A percentile compares a stretch with the other conserved stretches of the same genome.
Conservation (phyloP, 2,329 filamentous ascomycete genomes). For the Cladophialophora yegresii region DNA sequence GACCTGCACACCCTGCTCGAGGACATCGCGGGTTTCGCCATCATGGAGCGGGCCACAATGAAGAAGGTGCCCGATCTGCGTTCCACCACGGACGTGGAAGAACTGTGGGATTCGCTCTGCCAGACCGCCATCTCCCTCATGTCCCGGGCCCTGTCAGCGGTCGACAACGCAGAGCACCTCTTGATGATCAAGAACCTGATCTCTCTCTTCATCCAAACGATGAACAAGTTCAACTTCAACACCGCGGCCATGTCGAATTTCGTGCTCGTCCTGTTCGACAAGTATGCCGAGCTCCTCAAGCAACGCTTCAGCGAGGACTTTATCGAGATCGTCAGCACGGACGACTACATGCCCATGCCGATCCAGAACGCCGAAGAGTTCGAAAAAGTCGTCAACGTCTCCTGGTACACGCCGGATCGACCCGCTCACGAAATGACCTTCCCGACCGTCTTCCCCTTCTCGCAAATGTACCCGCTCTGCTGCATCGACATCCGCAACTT, state of each 20-base stretch:
- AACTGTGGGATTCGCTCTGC: slow-evolving; percentile 98
- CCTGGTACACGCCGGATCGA: slow-evolving; percentile 90
- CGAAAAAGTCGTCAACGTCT: slow-evolving; percentile 92
- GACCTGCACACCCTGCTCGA: slow-evolving; percentile 89
- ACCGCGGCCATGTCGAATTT: slow-evolving; percentile 80
- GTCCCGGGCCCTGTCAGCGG: slow-evolving; percentile 71
- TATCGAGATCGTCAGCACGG: slow-evolving; percentile 83
- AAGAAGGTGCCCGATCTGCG: slow-evolving; percentile 80
- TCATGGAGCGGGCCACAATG: slow-evolving; percentile 94
- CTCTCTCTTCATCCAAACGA: slow-evolving; percentile 93
- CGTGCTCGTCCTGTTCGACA: slow-evolving; percentile 85
- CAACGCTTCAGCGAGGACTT: slow-evolving; percentile 93
- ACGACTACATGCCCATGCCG: slow-evolving; percentile 99
- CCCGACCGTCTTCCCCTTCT: slow-evolving; percentile 94
- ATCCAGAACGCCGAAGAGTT: slow-evolving; percentile 89
- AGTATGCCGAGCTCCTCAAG: slow-evolving; percentile 90
- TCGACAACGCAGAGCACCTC: slow-evolving; percentile 85
- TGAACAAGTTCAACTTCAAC: slow-evolving; percentile 95
- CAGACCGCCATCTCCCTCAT: slow-evolving; percentile 81
- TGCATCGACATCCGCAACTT: slow-evolving; percentile 99
- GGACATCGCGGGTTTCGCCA: slow-evolving; percentile 92
- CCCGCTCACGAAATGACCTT: slow-evolving; percentile 76
- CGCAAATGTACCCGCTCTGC: slow-evolving; percentile 97
- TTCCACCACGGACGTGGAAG: slow-evolving; percentile 86
- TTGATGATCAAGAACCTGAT: slow-evolving; percentile 94